Evolutionary conservation across 202 grass and related monocot genomes (phyloP).

Genomic region (Zizania palustris): DNA sequence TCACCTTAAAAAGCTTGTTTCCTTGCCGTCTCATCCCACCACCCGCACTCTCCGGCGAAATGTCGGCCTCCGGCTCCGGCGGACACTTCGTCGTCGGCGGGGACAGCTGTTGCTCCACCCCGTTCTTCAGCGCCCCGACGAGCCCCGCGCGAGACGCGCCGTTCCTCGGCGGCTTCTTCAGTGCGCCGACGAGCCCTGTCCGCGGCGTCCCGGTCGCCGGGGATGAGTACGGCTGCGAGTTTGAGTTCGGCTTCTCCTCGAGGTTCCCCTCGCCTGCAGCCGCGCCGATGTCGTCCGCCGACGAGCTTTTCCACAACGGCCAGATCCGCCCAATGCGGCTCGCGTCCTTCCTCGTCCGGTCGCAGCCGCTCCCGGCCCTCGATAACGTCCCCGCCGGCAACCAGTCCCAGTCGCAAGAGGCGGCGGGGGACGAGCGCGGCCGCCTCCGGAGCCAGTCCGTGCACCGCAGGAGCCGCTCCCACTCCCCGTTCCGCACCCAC

Average conservation of each 20-base stretch:
- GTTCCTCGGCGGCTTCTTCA: constrained; percentile 39
- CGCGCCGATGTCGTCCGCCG: constrained; percentile 51
- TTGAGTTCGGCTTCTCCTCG: constrained; percentile 61
- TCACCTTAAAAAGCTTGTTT: not conserved
- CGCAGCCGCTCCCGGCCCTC: constrained; percentile 32
- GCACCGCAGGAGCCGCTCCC: constrained; percentile 52
- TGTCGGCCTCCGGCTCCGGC: constrained; percentile 33
- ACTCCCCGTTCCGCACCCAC: constrained; percentile 44
- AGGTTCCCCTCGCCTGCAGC: constrained; percentile 33
- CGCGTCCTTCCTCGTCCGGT: constrained; percentile 56
- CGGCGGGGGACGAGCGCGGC: constrained; percentile 31
- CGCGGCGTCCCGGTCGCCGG: not conserved
- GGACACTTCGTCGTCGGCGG: not conserved
- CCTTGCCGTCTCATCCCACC: constrained; percentile 27
- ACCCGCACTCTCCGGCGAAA: constrained; percentile 33
- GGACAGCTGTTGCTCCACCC: constrained; percentile 50
- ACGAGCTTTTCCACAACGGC: constrained; percentile 77
- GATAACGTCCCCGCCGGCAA: not conserved
- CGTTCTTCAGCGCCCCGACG: constrained; percentile 56
- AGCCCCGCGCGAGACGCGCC: constrained; percentile 44
- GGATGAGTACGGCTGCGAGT: not conserved
- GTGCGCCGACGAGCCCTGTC: constrained; percentile 53
- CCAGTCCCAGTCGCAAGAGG: not conserved
- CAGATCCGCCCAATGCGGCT: constrained; percentile 71
- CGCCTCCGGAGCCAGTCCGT: constrained; percentile 41